A percentile compares a stretch with the other conserved stretches of the same genome.
These are phyloP conservation scores for Rhodotorula sp. DNA, from an alignment of 1,284 basidiomycete species.

Conservation along the genomic window DNA sequence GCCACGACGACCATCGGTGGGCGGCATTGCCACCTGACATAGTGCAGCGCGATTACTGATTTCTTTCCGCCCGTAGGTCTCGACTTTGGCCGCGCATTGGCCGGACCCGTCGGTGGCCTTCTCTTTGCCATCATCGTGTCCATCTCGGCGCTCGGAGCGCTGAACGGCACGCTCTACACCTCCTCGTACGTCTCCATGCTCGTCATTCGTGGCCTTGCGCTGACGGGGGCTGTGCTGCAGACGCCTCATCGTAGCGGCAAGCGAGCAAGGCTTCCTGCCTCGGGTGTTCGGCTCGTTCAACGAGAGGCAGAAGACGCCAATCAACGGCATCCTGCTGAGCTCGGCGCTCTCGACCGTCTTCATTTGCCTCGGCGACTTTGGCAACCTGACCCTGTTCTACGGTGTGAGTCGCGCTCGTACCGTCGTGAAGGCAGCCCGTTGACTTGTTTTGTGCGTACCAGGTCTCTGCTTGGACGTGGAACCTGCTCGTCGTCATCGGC, in stretches of 20 bases:
- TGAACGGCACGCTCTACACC: constrained; percentile 85
- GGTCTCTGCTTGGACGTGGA: constrained; percentile 86
- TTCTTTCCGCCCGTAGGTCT: constrained; percentile 12
- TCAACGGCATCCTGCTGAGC: constrained; percentile 78
- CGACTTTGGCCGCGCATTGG: constrained; percentile 85
- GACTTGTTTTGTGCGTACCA: constrained; percentile 48
- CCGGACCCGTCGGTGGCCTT: constrained; percentile 80
- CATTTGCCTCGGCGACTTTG: constrained; percentile 79
- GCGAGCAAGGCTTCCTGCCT: constrained; percentile 83
- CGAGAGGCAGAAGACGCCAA: constrained; percentile 70
- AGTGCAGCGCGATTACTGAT: not conserved
- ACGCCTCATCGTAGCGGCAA: constrained; percentile 83
- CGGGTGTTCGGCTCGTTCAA: constrained; percentile 75
- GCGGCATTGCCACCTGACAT: constrained; percentile 62
- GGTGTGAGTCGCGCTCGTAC: constrained; percentile 66
- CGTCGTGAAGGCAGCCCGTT: constrained; percentile 47
- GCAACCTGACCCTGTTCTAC: constrained; percentile 53
- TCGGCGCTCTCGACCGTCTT: constrained; percentile 70
- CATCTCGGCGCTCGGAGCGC: constrained; percentile 88
- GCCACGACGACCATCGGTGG: constrained; percentile 66
- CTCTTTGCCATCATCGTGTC: constrained; percentile 89
- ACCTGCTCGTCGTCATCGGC: constrained; percentile 85
- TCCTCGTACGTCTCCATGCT: constrained; percentile 50
- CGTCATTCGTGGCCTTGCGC: not conserved
- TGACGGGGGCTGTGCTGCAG: constrained; percentile 53